A percentile compares a stretch with the other conserved stretches of the same genome.
Conservation (phyloP, 176 grass and related monocot species). For the Lolium perenne region DNA sequence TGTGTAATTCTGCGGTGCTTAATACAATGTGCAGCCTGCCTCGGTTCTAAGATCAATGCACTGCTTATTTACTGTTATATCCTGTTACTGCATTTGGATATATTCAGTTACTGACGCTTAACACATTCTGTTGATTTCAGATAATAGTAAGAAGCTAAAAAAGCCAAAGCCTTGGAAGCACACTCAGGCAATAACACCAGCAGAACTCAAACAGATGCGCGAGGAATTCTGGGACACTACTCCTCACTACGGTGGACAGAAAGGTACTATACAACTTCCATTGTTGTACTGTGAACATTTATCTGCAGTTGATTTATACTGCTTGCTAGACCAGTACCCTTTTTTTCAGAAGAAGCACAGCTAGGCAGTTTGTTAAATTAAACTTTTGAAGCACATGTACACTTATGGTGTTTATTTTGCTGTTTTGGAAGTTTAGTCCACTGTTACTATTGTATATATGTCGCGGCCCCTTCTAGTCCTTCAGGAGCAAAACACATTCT, state of each 20-base stretch:
- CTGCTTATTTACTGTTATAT: slow-evolving; percentile 17
- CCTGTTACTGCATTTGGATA: slow-evolving; percentile 16
- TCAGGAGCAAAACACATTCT: background rate
- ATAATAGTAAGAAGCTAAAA: slow-evolving; percentile 76
- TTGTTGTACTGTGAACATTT: slow-evolving; percentile 32
- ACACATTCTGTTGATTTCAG: slow-evolving; percentile 50
- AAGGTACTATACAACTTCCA: slow-evolving; percentile 57
- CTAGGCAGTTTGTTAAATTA: background rate
- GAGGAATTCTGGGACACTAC: slow-evolving; percentile 99
- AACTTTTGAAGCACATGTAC: slow-evolving; percentile 17
- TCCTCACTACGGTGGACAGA: slow-evolving; percentile 93
- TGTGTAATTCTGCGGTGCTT: slow-evolving; percentile 19
- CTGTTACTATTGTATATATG: slow-evolving; percentile 31
- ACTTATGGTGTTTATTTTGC: slow-evolving; percentile 23
- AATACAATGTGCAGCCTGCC: background rate
- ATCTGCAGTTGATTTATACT: slow-evolving; percentile 42
- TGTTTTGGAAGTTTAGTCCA: slow-evolving; percentile 15
- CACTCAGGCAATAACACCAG: slow-evolving; percentile 61
- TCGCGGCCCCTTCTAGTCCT: background rate
- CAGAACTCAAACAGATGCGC: slow-evolving; percentile 79
- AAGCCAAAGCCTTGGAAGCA: slow-evolving; percentile 89
- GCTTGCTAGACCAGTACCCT: slow-evolving; percentile 30
- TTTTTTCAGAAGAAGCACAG: background rate
- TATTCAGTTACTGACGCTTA: slow-evolving; percentile 25
- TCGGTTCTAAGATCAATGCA: slow-evolving; percentile 1